Evolutionary conservation across 441 rosid genomes (phyloP).

Genomic region (Arabidopsis hybrid): DNA sequence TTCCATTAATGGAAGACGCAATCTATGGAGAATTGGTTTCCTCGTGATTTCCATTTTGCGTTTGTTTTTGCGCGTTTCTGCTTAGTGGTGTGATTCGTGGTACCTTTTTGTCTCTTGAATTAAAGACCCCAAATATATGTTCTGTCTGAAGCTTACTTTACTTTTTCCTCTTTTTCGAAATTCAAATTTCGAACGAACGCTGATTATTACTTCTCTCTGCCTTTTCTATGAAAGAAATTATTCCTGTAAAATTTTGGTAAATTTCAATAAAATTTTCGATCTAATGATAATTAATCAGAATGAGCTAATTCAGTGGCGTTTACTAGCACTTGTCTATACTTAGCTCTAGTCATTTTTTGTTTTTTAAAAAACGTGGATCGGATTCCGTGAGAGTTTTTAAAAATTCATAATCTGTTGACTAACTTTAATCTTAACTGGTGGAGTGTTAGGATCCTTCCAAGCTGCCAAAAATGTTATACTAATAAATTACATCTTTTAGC

Average conservation of each 20-base stretch:
- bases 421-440: constrained; percentile 33
- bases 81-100: constrained; percentile 8
- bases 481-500: constrained; percentile 1
- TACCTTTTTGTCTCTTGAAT: constrained; percentile 32
- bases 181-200: constrained; percentile 40
- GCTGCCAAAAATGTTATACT: not conserved
- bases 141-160: constrained; percentile 25
- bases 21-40: constrained; percentile 17
- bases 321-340: not conserved
- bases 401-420: constrained; percentile 31
- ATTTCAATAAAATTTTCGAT: not conserved
- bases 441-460: constrained; percentile 37
- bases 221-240: not conserved
- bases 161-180: constrained; percentile 29
- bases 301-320: not conserved
- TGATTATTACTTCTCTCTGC: constrained; percentile 7
- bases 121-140: constrained; percentile 11
- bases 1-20: constrained; percentile 5
- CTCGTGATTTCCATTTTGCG: constrained; percentile 29
- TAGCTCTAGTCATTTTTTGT: constrained; percentile 7
- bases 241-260: not conserved
- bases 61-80: constrained; percentile 26
- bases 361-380: constrained; percentile 14
- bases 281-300: not conserved
- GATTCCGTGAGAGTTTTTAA: constrained; percentile 31